Conservation (phyloP, 2,329 filamentous ascomycete genomes). For the Aureobasidium sp. region DNA sequence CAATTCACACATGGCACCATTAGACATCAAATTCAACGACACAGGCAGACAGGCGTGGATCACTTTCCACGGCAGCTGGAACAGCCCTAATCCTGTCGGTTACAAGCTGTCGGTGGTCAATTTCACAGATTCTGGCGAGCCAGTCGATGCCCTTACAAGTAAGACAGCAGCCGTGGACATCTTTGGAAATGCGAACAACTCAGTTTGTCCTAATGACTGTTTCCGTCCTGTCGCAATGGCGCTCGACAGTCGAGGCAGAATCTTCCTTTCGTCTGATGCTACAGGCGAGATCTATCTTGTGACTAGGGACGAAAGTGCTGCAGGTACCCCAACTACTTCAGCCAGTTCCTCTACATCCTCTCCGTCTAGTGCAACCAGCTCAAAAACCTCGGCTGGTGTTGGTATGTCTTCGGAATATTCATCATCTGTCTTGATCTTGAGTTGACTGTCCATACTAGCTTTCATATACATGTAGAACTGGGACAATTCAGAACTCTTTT, state of each 20-base stretch:
- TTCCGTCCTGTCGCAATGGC: conserved; percentile 56
- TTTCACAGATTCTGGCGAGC: conserved; percentile 37
- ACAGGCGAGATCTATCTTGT: conserved; percentile 58
- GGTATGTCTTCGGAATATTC: background rate
- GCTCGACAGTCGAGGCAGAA: conserved; percentile 41
- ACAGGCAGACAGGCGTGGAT: conserved; percentile 54
- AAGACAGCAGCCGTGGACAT: conserved; percentile 41
- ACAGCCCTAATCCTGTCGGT: conserved; percentile 39
- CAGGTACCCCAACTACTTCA: background rate
- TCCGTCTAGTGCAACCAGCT: background rate
- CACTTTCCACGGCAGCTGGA: conserved; percentile 64
- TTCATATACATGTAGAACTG: background rate
- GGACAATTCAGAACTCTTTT: background rate
- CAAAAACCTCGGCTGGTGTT: background rate
- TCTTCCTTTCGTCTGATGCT: conserved; percentile 55
- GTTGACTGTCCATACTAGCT: background rate
- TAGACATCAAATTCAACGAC: conserved; percentile 60
- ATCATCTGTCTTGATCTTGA: background rate
- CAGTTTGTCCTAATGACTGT: conserved; percentile 47
- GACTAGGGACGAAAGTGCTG: background rate
- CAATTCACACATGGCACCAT: conserved; percentile 59
- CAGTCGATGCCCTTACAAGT: conserved; percentile 36
- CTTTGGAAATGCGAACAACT: conserved; percentile 46
- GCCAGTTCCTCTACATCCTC: background rate
- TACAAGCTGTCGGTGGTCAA: conserved; percentile 42